Evolutionary conservation across 2,329 filamentous ascomycete species (phyloP).

Genomic region (Talaromyces islandicus): DNA sequence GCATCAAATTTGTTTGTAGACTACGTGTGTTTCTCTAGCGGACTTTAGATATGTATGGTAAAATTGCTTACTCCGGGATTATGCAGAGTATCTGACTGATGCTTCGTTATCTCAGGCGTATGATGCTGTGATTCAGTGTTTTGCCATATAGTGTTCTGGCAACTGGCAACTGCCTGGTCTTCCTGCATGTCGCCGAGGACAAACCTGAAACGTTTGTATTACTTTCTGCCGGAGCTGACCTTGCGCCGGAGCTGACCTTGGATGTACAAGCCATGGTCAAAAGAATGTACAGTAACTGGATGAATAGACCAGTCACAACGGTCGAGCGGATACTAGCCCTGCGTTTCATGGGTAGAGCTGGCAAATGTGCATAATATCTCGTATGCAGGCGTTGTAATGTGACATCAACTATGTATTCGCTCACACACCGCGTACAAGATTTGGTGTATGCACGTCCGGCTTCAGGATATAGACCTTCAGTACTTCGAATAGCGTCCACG

Average conservation of each 20-base stretch:
- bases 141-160: constrained; percentile 23
- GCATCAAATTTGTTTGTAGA: too few relatives aligned
- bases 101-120: too few relatives aligned
- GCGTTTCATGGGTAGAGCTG: constrained; percentile 17
- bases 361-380: constrained; percentile 14
- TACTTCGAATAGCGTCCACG: constrained; percentile 2
- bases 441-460: constrained; percentile 15
- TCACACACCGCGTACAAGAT: constrained; percentile 13
- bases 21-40: too few relatives aligned
- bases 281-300: constrained; percentile 1
- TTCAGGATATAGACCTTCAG: not conserved
- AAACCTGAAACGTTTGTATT: constrained; percentile 21
- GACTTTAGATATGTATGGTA: too few relatives aligned
- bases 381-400: constrained; percentile 16
- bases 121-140: too few relatives aligned
- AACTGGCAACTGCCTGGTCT: constrained; percentile 16
- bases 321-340: constrained; percentile 16
- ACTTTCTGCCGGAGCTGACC: constrained; percentile 21
- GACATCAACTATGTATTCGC: constrained; percentile 16
- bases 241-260: constrained; percentile 17
- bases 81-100: too few relatives aligned
- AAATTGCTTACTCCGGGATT: too few relatives aligned
- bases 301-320: constrained; percentile 12
- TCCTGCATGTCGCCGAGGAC: constrained; percentile 16
- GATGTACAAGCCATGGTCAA: constrained; percentile 11